Evolutionary conservation across 495 filamentous ascomycete genomes (phyloP).

Genomic region (Usnea hakonensis): DNA sequence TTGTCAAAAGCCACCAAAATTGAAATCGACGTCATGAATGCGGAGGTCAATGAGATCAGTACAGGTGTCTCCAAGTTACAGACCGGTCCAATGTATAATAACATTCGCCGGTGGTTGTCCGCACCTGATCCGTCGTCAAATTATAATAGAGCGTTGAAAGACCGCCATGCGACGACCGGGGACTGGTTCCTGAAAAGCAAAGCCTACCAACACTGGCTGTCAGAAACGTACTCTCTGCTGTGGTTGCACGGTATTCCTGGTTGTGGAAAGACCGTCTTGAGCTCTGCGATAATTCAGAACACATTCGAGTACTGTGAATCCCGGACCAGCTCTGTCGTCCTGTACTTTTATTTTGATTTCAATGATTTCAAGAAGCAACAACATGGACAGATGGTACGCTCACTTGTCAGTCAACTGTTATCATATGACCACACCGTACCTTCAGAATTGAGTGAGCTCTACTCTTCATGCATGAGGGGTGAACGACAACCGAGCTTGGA

Average conservation of each 20-base stretch:
- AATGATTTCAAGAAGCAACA: constrained; percentile 24
- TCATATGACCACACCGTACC: constrained; percentile 6
- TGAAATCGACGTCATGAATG: not conserved
- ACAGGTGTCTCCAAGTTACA: not conserved
- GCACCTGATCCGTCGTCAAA: constrained; percentile 13
- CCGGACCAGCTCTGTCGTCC: not conserved
- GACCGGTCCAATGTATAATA: not conserved
- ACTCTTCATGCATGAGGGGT: constrained; percentile 14
- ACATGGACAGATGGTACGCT: constrained; percentile 21
- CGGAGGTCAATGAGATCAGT: not conserved
- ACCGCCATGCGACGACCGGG: not conserved
- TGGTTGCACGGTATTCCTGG: not conserved
- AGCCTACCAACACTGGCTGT: not conserved
- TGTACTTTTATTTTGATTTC: constrained; percentile 33
- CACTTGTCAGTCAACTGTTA: constrained; percentile 28
- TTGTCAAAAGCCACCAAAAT: not conserved
- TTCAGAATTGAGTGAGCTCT: constrained; percentile 13
- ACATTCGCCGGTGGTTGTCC: not conserved
- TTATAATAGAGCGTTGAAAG: not conserved
- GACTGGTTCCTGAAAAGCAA: constrained; percentile 4
- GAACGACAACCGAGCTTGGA: constrained; percentile 11
- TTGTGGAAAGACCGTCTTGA: constrained; percentile 1
- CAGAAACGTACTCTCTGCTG: not conserved
- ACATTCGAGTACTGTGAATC: not conserved
- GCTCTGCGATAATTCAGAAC: not conserved